Base-by-base conservation (phyloP, 176 grass and related monocot genomes). In the Musa troglodytarum region DNA sequence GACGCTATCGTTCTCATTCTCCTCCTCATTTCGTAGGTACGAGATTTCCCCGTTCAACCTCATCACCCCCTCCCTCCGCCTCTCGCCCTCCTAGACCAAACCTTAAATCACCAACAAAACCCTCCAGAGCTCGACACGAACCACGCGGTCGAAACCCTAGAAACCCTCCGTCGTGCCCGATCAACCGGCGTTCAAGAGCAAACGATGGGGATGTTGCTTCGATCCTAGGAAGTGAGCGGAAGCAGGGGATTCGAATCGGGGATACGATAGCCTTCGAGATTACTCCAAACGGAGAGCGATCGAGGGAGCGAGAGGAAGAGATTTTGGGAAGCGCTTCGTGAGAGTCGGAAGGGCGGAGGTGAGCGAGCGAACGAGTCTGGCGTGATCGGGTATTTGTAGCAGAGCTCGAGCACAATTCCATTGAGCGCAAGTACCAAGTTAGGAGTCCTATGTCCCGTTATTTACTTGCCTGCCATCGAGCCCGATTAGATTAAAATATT, bases 11-110 rank as follows among this genome's bases (percentile, higher is more conserved):
- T 23, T 59, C 26, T 19, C 76, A 11, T 21, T 72, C 65, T 24
- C 75, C 54, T 25, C 55, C 19, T 64, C 74, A 82, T 81, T 72
- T 26, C 65, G 54, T 15, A 70, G 16, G 25, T 51, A 79, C 58
- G 28, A 57, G 54, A 73, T 73, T 63, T 22, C 63, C 73, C 70
- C 84, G 53, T 68, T 82, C 64, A 81, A 63, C 82, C 79, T 85
- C 70, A 87, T 83, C 68, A 43, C 34, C 34, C 4, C 9, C 57
- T 11, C 63, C 63, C n/a, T 20, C 23, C 11, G 21, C 11, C 22
- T 26, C 23, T 28, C 23, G 9, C 7, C 10, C 25, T 16, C 68
- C 68, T 10, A 49, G 22, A 28, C 21, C 49, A 8, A 8, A 43
- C 24, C 34, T 8, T 56, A 11, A 54, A 10, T 28, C 20, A 11